Conservation (phyloP, 345 rosid genomes). For the Laguncularia racemosa region DNA sequence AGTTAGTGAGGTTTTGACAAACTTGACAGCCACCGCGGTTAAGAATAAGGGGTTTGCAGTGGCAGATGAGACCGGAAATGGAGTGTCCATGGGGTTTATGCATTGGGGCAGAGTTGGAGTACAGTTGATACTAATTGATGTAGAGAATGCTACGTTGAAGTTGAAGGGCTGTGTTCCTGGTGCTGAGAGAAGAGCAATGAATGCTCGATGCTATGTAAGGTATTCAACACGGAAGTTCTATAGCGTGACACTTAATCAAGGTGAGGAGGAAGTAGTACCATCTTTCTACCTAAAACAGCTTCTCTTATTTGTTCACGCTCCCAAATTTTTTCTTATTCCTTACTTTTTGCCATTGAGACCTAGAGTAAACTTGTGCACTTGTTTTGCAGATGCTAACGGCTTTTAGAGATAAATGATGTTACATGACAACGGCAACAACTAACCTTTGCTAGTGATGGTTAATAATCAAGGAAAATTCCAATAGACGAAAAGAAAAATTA, state of each 20-base stretch:
- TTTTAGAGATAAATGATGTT: too few species aligned
- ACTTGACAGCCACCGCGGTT: not conserved
- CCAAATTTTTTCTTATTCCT: too few species aligned
- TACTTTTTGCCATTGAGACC: too few species aligned
- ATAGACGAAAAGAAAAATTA: too few species aligned
- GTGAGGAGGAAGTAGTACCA: constrained; percentile 1
- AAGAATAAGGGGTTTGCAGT: constrained; percentile 9
- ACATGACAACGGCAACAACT: too few species aligned
- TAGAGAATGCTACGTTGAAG: constrained; percentile 9
- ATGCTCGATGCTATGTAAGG: constrained; percentile 25
- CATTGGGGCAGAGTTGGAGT: constrained; percentile 29
- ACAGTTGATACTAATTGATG: constrained; percentile 14
- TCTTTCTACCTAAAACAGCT: not conserved
- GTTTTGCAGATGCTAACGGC: too few species aligned
- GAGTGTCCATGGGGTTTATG: constrained; percentile 12
- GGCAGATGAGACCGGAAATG: not conserved
- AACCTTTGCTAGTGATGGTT: too few species aligned
- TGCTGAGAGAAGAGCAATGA: constrained; percentile 20
- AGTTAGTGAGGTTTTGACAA: too few species aligned
- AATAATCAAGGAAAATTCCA: too few species aligned
- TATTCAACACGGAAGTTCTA: constrained; percentile 15
- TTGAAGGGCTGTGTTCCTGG: constrained; percentile 13
- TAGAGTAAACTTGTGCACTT: too few species aligned
- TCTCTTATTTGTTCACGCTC: not conserved
- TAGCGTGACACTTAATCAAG: not conserved